Base-by-base conservation (phyloP, 2,329 filamentous ascomycete genomes). In the Aureobasidium sp. region DNA sequence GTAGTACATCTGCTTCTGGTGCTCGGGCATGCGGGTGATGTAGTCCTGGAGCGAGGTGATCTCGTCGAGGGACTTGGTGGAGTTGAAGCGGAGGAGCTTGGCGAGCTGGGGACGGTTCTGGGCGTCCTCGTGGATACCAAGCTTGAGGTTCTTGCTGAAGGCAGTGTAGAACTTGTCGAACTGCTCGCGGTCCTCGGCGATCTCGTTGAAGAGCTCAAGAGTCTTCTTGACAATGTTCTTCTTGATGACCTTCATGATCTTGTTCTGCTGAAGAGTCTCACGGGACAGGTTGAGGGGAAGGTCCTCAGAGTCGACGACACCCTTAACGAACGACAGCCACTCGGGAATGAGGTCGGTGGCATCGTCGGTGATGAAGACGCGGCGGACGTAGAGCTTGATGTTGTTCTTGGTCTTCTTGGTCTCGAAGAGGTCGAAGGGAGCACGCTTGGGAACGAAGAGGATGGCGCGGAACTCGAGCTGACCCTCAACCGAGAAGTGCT, bases 341-440 rank as follows among this genome's bases (percentile, higher is more conserved):
- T 99, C 94, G 65, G 94, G 94, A 69, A 99, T 95, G 81, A 99
- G 89, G 78, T 99, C 94, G 71, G 94, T 97, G 72, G 94, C 94
- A 79, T 99, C 94, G 71, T 99, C 94, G 65, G 94, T 99, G 85
- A 99, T 99, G 89, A 99, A 99, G 80, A 99, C 94, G 78, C 94
- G 94, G 79, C 94, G 93, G 75, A 99, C 94, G 82, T 99, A 99
- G 73, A 99, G 88, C 89, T 99, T 99, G 87, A 99, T 97, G 89
- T 99, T 99, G 90, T 97, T 99, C 91, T 99, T 99, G 77, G 93
- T 97, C 89, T 97, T 96, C 91, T 99, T 99, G 77, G 93, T 97
- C 89, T 99, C 94, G 79, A 99, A 99, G 67, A 99, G 90, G 76
- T 99, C 94, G 79, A 99, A 99, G 73, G 94, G 94, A 79, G 94